A percentile compares a stretch with the other conserved stretches of the same genome.
phyloP scores from a whole-genome alignment of 768 basidiomycete genomes.

The Leccinum sublutescens region DNA sequence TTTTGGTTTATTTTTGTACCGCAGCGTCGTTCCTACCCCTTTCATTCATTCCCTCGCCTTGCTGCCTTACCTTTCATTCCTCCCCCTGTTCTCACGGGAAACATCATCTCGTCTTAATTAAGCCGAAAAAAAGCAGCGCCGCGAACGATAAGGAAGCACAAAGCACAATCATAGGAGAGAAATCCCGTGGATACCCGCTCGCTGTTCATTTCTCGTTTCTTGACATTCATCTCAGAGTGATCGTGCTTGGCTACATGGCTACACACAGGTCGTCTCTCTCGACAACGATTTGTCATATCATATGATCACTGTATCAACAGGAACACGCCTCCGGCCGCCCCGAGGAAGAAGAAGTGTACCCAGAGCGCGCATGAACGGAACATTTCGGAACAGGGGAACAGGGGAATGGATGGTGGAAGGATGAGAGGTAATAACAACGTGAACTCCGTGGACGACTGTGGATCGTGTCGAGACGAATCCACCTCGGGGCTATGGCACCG shows the following conservation, averaged over 20 bases:
- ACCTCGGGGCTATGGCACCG: neutral
- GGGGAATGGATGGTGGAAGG: too few species aligned
- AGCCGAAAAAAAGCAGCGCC: neutral
- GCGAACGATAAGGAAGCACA: neutral
- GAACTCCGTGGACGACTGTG: neutral
- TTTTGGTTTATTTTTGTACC: slow-evolving; percentile 7
- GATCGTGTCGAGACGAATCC: neutral
- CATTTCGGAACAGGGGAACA: neutral
- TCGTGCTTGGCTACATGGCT: neutral
- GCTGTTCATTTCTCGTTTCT: neutral
- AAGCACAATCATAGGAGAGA: neutral
- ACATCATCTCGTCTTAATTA: neutral
- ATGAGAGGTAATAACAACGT: neutral
- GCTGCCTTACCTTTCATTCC: neutral
- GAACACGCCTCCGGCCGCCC: neutral
- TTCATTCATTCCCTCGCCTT: neutral
- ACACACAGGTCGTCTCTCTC: neutral
- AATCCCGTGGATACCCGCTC: slow-evolving; percentile 15
- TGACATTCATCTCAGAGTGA: slow-evolving; percentile 19
- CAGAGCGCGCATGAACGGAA: neutral
- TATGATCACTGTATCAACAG: neutral
- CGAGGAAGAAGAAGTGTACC: neutral
- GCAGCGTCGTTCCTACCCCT: neutral
- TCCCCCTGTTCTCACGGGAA: neutral
- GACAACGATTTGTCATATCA: neutral